phyloP scores from a whole-genome alignment of 2,329 filamentous ascomycete genomes.

The Stemphylium lycopersici region DNA sequence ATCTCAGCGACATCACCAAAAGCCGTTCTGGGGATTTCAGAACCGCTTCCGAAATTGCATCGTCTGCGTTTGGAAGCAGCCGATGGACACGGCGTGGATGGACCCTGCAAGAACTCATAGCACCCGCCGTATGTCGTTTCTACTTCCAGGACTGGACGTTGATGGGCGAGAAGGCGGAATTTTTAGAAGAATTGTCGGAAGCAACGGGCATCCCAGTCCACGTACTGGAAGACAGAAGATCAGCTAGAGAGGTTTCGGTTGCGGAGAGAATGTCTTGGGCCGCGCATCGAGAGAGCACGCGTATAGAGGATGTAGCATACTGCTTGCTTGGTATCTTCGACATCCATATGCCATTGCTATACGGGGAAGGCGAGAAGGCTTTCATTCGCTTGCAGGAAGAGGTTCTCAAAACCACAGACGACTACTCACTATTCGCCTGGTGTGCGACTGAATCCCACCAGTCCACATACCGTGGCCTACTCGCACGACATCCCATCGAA shows the following conservation, averaged over 20 bases:
- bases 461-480: constrained; percentile 32
- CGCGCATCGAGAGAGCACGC: constrained; percentile 32
- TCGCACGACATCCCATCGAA: constrained; percentile 31
- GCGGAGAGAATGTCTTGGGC: constrained; percentile 42
- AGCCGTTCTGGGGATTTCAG: constrained; percentile 2
- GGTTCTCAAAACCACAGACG: constrained; percentile 35
- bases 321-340: constrained; percentile 41
- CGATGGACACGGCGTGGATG: constrained; percentile 37
- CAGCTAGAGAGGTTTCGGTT: constrained; percentile 26
- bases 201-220: constrained; percentile 35
- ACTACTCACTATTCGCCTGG: constrained; percentile 39
- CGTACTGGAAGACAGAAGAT: constrained; percentile 26
- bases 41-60: constrained; percentile 22
- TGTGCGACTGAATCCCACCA: constrained; percentile 16
- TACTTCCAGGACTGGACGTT: constrained; percentile 33
- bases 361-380: constrained; percentile 38
- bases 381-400: constrained; percentile 38
- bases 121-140: constrained; percentile 32
- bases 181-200: constrained; percentile 28
- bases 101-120: constrained; percentile 40
- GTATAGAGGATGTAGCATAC: constrained; percentile 39
- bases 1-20: constrained; percentile 24
- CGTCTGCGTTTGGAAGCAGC: constrained; percentile 22
- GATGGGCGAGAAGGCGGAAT: constrained; percentile 36
- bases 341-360: constrained; percentile 39